Conservation (phyloP, 768 basidiomycete species). For the Phallus indusiatus region DNA sequence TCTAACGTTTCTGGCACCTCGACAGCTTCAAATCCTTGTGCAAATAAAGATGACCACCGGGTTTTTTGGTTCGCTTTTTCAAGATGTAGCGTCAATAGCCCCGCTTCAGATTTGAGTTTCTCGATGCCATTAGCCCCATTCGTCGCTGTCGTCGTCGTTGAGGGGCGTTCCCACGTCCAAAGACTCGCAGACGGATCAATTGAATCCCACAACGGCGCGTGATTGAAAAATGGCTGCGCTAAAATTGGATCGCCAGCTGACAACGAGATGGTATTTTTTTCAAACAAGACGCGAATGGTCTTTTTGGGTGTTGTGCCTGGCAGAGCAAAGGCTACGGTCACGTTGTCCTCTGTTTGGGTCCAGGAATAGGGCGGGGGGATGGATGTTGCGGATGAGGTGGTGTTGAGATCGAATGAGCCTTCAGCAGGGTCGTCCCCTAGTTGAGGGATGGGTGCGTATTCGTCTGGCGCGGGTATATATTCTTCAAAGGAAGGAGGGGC, state of each 20-base stretch:
- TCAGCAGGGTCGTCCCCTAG: constrained; percentile 33
- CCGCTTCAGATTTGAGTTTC: constrained; percentile 23
- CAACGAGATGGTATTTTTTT: constrained; percentile 53
- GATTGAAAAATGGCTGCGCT: constrained; percentile 44
- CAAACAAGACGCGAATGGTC: constrained; percentile 59
- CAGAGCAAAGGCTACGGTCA: constrained; percentile 80
- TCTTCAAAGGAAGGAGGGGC: constrained; percentile 20
- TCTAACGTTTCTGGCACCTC: constrained; percentile 87
- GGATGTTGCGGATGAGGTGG: constrained; percentile 20
- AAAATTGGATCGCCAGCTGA: constrained; percentile 20
- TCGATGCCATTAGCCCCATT: constrained; percentile 20
- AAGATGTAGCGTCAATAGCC: constrained; percentile 72
- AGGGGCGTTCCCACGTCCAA: constrained; percentile 89
- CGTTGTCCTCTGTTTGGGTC: constrained; percentile 77
- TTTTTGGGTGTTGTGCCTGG: constrained; percentile 56
- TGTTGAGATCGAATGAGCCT: constrained; percentile 27
- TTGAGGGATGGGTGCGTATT: constrained; percentile 62
- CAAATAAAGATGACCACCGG: constrained; percentile 84
- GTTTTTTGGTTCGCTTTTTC: constrained; percentile 79
- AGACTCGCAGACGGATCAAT: constrained; percentile 73
- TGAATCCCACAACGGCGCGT: constrained; percentile 66
- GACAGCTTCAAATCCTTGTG: constrained; percentile 29
- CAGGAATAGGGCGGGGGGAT: constrained; percentile 80
- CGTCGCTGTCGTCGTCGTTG: constrained; percentile 39
- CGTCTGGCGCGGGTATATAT: constrained; percentile 55